A percentile compares a stretch with the other conserved stretches of the same genome.
Evolutionary conservation across 2,329 filamentous ascomycete genomes (phyloP).

Genomic region (Coniochaeta ligniaria): DNA sequence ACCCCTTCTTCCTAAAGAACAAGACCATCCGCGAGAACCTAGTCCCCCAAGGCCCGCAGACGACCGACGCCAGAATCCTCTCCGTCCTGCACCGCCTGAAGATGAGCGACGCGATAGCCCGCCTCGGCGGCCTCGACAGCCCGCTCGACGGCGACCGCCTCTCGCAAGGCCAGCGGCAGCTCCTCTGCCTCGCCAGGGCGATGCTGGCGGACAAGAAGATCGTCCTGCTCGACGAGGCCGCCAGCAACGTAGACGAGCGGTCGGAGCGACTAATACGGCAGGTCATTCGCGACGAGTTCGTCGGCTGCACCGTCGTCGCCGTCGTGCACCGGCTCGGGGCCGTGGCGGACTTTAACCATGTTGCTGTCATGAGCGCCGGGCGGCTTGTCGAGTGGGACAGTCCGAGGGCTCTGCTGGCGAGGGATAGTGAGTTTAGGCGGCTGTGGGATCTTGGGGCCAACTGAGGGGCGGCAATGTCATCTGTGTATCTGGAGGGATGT

Average conservation of each 20-base stretch:
- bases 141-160: background rate
- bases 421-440: background rate
- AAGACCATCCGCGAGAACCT: slow-evolving; percentile 3
- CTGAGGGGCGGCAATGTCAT: background rate
- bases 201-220: slow-evolving; percentile 5
- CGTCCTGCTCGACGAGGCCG: slow-evolving; percentile 9
- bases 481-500: too few relatives aligned
- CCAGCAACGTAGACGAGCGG: slow-evolving; percentile 8
- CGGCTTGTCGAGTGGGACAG: background rate
- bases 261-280: slow-evolving; percentile 10
- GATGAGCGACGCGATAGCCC: background rate
- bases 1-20: slow-evolving; percentile 15
- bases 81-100: slow-evolving; percentile 1
- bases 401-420: background rate
- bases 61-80: background rate
- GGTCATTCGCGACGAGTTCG: slow-evolving; percentile 7
- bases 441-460: background rate
- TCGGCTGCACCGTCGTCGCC: slow-evolving; percentile 9
- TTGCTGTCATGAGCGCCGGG: background rate
- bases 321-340: slow-evolving; percentile 13
- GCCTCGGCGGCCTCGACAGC: background rate
- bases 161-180: slow-evolving; percentile 9
- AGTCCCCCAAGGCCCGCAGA: background rate
- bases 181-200: slow-evolving; percentile 7
- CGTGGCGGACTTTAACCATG: slow-evolving; percentile 12